Conservation (phyloP, 2,329 filamentous ascomycete species). For the Paraconiothyrium sp. region DNA sequence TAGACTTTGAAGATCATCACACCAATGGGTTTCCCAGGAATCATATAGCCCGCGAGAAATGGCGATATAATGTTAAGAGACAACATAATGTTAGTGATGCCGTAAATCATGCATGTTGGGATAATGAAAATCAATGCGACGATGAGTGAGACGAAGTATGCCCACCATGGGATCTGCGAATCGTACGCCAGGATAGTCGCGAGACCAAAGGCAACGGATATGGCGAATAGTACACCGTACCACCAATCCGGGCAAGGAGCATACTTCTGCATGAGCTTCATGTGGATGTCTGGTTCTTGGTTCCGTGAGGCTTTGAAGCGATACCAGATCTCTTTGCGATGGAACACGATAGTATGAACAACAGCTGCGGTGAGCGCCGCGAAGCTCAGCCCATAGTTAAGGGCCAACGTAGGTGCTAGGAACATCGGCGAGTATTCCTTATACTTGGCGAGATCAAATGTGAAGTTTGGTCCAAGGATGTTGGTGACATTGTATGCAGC, state of each 20-base stretch:
- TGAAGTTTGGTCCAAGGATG: slow-evolving; percentile 41
- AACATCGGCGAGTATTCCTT: slow-evolving; percentile 49
- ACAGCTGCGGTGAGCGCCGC: slow-evolving; percentile 49
- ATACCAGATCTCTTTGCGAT: slow-evolving; percentile 50
- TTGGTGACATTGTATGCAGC: slow-evolving; percentile 44
- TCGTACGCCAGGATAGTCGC: slow-evolving; percentile 36
- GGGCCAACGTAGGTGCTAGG: slow-evolving; percentile 49
- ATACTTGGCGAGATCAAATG: slow-evolving; percentile 46
- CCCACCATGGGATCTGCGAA: slow-evolving; percentile 55
- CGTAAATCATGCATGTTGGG: slow-evolving; percentile 69
- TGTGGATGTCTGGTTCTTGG: slow-evolving; percentile 46
- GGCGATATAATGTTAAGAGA: slow-evolving; percentile 30
- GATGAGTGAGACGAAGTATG: slow-evolving; percentile 31
- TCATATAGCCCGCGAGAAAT: slow-evolving; percentile 61
- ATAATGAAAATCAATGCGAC: slow-evolving; percentile 68
- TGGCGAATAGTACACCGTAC: slow-evolving; percentile 62
- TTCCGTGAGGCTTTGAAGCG: slow-evolving; percentile 43
- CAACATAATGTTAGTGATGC: slow-evolving; percentile 36
- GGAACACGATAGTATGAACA: slow-evolving; percentile 48
- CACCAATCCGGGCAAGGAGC: slow-evolving; percentile 48
- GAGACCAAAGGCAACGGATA: slow-evolving; percentile 54
- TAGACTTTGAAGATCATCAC: slow-evolving; percentile 63
- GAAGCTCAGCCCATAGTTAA: slow-evolving; percentile 51
- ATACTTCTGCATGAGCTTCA: slow-evolving; percentile 45
- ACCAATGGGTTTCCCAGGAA: slow-evolving; percentile 58